Conservation (phyloP, 2,329 filamentous ascomycete genomes). For the Fusarium penzigii region DNA sequence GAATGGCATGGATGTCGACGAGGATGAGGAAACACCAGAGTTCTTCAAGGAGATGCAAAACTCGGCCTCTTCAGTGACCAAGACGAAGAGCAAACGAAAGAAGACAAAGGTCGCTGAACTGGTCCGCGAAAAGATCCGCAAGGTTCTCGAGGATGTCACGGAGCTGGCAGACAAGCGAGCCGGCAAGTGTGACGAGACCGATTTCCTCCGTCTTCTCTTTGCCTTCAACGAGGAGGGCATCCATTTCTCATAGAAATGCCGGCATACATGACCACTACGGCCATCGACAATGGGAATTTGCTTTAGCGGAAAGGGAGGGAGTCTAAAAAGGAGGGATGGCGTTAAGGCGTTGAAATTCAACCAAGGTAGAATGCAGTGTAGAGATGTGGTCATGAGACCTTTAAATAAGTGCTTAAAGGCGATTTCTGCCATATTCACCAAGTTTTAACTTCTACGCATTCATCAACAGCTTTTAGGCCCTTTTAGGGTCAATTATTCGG, state of each 20-base stretch:
- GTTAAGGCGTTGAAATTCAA: constrained; percentile 17
- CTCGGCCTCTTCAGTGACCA: constrained; percentile 41
- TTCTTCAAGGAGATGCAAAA: constrained; percentile 74
- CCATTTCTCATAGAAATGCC: constrained; percentile 69
- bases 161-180: constrained; percentile 78
- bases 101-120: constrained; percentile 79
- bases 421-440: constrained; percentile 12
- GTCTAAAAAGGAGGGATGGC: constrained; percentile 17
- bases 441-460: constrained; percentile 8
- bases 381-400: constrained; percentile 19
- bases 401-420: neutral
- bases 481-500: neutral
- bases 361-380: constrained; percentile 6
- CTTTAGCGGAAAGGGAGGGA: constrained; percentile 1
- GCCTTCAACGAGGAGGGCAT: constrained; percentile 92
- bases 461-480: constrained; percentile 1
- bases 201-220: constrained; percentile 78
- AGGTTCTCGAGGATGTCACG: constrained; percentile 80
- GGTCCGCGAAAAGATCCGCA: constrained; percentile 83
- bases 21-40: constrained; percentile 72
- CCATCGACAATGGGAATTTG: neutral
- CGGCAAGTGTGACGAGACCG: constrained; percentile 86
- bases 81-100: constrained; percentile 69
- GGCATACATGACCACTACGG: neutral
- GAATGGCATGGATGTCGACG: constrained; percentile 55